phyloP scores from a whole-genome alignment of 228 moss, liverwort and hornwort genomes.

The Sphagnum magellanicum region DNA sequence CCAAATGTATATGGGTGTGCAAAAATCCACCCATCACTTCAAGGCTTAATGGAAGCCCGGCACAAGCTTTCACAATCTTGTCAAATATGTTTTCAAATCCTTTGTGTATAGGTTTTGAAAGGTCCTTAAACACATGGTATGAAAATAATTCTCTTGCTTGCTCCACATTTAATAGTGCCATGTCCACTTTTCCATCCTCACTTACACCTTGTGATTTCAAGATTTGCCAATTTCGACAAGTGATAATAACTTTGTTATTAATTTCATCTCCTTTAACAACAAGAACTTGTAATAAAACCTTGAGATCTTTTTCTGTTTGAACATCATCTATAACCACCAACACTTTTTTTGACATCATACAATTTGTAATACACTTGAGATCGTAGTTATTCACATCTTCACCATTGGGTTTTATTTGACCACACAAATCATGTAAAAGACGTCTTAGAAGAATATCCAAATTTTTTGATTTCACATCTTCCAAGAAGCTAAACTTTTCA shows the following conservation, averaged over 20 bases:
- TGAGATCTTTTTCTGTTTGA: background rate
- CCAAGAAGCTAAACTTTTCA: background rate
- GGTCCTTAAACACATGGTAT: background rate
- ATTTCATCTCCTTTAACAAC: no score
- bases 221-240: background rate
- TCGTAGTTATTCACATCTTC: background rate
- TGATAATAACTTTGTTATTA: background rate
- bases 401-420: background rate
- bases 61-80: conserved; percentile 1
- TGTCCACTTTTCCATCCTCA: background rate
- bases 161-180: background rate
- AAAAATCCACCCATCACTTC: background rate
- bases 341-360: background rate
- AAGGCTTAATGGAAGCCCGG: background rate
- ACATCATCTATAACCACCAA: conserved; percentile 5
- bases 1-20: background rate
- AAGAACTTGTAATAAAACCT: background rate
- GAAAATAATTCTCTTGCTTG: background rate
- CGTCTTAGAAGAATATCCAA: background rate
- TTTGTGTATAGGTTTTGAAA: background rate
- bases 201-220: background rate
- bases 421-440: background rate
- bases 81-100: background rate
- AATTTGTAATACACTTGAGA: background rate
- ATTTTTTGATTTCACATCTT: background rate